A percentile compares a stretch with the other conserved stretches of the same genome.
Conservation (phyloP, 2,329 filamentous ascomycete species). For the Verticillium nubilum region DNA sequence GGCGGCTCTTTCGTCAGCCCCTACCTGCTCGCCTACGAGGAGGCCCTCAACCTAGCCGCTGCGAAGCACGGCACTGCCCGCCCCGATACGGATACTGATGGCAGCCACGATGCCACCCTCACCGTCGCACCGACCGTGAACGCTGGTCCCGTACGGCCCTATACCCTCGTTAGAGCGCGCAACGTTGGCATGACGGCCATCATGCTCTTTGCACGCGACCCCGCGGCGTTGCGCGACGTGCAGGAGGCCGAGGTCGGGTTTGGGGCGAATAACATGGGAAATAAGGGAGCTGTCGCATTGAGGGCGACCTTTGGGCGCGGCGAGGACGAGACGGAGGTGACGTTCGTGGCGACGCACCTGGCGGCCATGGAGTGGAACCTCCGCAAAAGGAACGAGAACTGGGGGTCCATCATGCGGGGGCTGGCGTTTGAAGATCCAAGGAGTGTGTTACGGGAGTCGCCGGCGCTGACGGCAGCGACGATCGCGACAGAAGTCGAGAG, state of each 20-base stretch:
- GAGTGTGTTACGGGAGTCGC: constrained; percentile 23
- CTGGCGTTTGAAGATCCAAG: constrained; percentile 66
- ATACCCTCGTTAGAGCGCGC: constrained; percentile 63
- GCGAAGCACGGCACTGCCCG: constrained; percentile 21
- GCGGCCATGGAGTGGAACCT: constrained; percentile 81
- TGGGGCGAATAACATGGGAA: constrained; percentile 83
- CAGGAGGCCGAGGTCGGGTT: constrained; percentile 80
- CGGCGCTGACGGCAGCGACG: constrained; percentile 5
- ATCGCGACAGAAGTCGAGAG: constrained; percentile 5
- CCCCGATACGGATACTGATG: constrained; percentile 9
- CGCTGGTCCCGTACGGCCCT: constrained; percentile 35
- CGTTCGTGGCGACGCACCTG: constrained; percentile 83
- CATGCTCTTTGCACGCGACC: constrained; percentile 72
- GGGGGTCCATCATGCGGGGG: constrained; percentile 75
- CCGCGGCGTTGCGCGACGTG: constrained; percentile 56
- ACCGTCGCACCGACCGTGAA: constrained; percentile 10
- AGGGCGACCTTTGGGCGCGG: constrained; percentile 53
- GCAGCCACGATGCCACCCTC: constrained; percentile 11
- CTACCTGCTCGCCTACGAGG: constrained; percentile 67
- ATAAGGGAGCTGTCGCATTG: constrained; percentile 87
- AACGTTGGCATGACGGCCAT: constrained; percentile 89
- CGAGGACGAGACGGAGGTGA: constrained; percentile 54
- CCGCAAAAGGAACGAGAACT: constrained; percentile 75
- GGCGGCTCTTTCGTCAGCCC: constrained; percentile 72
- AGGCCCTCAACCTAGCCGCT: constrained; percentile 67